Evolutionary conservation across 495 filamentous ascomycete genomes (phyloP), one percentile per base, ranked within the genome.

Genomic region (Neurospora tetrasperma): DNA sequence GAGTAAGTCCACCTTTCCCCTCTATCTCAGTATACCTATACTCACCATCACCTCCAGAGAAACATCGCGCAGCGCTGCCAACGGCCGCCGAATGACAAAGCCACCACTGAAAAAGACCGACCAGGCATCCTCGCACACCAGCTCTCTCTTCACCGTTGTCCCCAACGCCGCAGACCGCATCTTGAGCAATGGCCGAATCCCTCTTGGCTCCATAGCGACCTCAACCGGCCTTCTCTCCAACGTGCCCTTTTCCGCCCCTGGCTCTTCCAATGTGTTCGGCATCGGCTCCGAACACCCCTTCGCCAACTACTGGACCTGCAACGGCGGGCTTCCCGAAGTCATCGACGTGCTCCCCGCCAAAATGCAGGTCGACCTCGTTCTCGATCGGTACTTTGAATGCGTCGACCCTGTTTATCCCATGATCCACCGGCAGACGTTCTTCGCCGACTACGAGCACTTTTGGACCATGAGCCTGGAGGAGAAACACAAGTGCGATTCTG

Each of bases 361-460:
- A 79, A 77, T 89, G 8, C 90, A 93, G 79, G 88, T 90, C 42
- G 91, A 93, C 76, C 90, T 91, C 48, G 83, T 93, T 7, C 82
- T 92, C 38, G 83, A 81, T 43, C 88, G 89, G 69, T 93, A 91
- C 80, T 93, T 91, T 74, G 90, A 92, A 75, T 88, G 85, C 73
- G 90, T 93, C 40, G 91, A 93, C 77, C 89, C 90, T 4, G 87
- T 92, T 9, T 93, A 93, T 78, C 91, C 91, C 20, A 90, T 93
- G 84, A 83, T 93, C 5, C 86, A 92, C 74, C 84, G 87, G 10
- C 85, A 88, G 70, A 87, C 84, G 35, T 93, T 92, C 78, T 89
- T 89, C 69, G 86, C 85, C 74, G 90, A 93, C 75, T 93, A 93
- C 73, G 88, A 91, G 72, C 84, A 85, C 69, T 92, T 93, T 76